These are phyloP conservation scores for Cinnamomum chago DNA, from an alignment of 164 flowering plant genomes.

Conservation along the genomic window DNA sequence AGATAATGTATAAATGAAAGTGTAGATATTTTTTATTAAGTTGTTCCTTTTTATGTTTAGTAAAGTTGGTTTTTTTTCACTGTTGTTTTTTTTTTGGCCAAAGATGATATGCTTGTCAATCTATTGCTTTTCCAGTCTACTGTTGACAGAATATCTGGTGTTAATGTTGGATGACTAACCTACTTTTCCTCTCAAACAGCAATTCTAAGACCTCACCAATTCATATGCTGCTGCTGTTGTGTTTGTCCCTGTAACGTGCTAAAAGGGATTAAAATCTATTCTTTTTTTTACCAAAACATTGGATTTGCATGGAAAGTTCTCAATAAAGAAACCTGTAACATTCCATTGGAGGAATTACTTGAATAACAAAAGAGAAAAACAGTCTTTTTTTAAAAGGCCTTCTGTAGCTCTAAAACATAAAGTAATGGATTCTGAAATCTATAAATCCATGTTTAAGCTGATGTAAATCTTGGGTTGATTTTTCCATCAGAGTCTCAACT, in stretches of 20 bases:
- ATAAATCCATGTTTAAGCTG: neutral
- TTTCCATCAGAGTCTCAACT: too few relatives aligned
- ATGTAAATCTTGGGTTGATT: neutral
- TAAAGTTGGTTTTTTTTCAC: too few relatives aligned
- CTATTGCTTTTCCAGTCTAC: too few relatives aligned
- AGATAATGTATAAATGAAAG: too few relatives aligned
- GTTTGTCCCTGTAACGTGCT: neutral
- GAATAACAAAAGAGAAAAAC: too few relatives aligned
- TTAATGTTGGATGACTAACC: neutral
- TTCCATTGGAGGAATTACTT: neutral
- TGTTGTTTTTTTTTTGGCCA: too few relatives aligned
- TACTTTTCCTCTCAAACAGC: neutral
- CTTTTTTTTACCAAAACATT: neutral
- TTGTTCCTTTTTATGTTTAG: too few relatives aligned
- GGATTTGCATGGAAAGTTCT: neutral
- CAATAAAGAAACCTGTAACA: neutral
- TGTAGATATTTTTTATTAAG: too few relatives aligned
- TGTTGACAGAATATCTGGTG: too few relatives aligned
- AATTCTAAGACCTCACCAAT: neutral
- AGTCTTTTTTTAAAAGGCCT: neutral
- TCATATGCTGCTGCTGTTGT: neutral
- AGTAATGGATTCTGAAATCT: neutral
- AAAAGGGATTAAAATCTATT: neutral
- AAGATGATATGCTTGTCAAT: too few relatives aligned
- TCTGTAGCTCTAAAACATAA: neutral